Base-by-base conservation (phyloP, 164 flowering plant genomes). In the Euptelea pleiosperma region DNA sequence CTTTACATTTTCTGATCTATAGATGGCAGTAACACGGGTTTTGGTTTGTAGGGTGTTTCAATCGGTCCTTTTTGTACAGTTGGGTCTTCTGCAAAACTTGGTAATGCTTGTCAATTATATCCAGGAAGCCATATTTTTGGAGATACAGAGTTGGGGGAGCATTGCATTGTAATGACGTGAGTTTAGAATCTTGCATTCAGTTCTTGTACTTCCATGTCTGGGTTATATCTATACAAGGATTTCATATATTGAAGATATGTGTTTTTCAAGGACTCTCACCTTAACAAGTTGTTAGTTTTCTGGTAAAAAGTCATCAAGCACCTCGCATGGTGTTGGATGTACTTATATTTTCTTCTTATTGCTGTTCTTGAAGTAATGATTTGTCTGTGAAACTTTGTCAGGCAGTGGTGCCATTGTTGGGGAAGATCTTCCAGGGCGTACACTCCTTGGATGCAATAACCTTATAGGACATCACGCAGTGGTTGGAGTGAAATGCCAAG, bases 361-460 rank as follows among this genome's bases (percentile, higher is more conserved):
- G n/a, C n/a, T n/a, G 22, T 48, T 52, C 37, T 15, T 29, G 16
- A 30, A 50, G 33, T 60, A 55, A 21, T 19, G 11, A 22, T 18
- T 29, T 61, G 8, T 55, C 54, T 34, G 21, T 14, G 54, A 16
- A 61, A 69, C 35, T 54, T 61, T 78, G 76, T 67, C 70, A 69
- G 72, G 76, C 80, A 90, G 96, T 79, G 96, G 97, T 62, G 97
- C 97, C 47, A 76, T 93, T 60, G 82, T 90, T 71, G 99, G 99
- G 22, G 91, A 89, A 67, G 92, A 90, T 62, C 70, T 84, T 68
- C 96, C 99, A 8, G 98, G 96, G 37, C 60, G 57, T 33, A 92
- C 97, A n/a, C 52, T 81, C 40, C 66, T 90, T 39, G 96, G 97
- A 53, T 64, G 75, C 64, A 85, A 90, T 66, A 93, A 85, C 67